Base-by-base conservation (phyloP, 2,329 filamentous ascomycete species). In the Xylaria sp. region DNA sequence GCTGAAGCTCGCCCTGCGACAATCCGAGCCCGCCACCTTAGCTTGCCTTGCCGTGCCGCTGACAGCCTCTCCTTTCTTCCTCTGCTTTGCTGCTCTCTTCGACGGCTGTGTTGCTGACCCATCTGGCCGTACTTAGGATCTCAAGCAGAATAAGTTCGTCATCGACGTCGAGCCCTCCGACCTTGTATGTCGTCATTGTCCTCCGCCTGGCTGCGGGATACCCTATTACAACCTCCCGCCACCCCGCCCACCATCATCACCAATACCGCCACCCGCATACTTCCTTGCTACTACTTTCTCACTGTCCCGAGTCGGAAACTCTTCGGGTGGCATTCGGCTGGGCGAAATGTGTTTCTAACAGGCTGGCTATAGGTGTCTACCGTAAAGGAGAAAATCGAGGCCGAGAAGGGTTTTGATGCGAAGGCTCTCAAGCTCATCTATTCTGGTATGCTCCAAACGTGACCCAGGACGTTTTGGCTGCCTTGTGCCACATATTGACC, bases 71-170 rank as follows among this genome's bases (percentile, higher is more conserved):
- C 8, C 33, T 36, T 36, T 36, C 8, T 10, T 36, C 9, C 3
- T 7, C 33, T 36, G 33, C 33, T 36, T 9, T 10, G 33, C 33
- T 36, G 33, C 33, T 10, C 9, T 36, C 33, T 8, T 36, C 10
- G 33, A 36, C 41, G 33, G 23, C 18, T 25, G 36, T 61, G 23
- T 62, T 62, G 48, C 63, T 70, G 56, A 72, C 20, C 25, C 60
- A 15, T 43, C 63, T 9, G 20, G 20, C 39, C 49, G 51, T 25
- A 39, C 36, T 1, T 74, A 98, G 94, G 96, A 99, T 86, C 88
- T 99, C 79, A 98, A 98, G 87, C 96, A 98, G 83, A 93, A 98
- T 82, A 98, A 98, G 86, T 99, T 99, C 84, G 90, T 91, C 79
- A 92, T 99, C 86, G 95, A 98, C 76, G 93, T 94, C 79, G 94